A percentile compares a stretch with the other conserved stretches of the same genome.
These are phyloP conservation scores for Rhododendron vialii DNA, from an alignment of 148 eudicot species.

Conservation along the genomic window DNA sequence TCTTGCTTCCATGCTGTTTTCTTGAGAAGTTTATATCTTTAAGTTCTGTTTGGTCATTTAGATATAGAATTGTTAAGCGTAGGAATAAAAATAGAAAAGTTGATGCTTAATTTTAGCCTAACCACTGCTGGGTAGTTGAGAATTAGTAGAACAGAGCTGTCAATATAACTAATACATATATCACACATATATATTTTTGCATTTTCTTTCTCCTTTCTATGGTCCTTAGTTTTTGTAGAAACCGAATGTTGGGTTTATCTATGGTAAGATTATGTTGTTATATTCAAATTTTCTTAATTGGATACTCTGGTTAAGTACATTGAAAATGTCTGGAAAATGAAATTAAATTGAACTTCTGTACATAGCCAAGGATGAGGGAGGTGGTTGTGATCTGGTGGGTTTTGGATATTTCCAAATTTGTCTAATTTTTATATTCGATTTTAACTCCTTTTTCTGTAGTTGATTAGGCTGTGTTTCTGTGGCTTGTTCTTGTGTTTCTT, in stretches of 20 bases:
- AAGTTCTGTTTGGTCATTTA: neutral
- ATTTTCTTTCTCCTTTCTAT: neutral
- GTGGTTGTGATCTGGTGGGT: neutral
- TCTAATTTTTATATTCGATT: neutral
- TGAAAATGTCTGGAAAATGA: neutral
- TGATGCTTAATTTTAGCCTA: neutral
- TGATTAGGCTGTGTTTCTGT: neutral
- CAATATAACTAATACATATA: neutral
- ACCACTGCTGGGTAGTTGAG: neutral
- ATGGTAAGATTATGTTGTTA: neutral
- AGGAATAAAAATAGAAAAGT: neutral
- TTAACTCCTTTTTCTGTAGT: neutral
- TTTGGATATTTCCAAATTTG: neutral
- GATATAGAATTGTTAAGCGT: neutral
- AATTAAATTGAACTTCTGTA: conserved; percentile 8
- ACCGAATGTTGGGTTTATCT: neutral
- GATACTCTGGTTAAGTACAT: neutral
- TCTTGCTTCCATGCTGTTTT: neutral
- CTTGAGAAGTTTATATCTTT: neutral
- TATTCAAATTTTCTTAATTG: neutral
- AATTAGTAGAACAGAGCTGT: neutral
- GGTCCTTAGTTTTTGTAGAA: neutral
- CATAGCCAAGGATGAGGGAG: neutral
- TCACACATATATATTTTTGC: neutral
- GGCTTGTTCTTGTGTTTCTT: neutral